Evolutionary conservation across 208 protist genomes (phyloP), one percentile per base, ranked within the genome.

Genomic region (Trypanosoma boissoni): DNA sequence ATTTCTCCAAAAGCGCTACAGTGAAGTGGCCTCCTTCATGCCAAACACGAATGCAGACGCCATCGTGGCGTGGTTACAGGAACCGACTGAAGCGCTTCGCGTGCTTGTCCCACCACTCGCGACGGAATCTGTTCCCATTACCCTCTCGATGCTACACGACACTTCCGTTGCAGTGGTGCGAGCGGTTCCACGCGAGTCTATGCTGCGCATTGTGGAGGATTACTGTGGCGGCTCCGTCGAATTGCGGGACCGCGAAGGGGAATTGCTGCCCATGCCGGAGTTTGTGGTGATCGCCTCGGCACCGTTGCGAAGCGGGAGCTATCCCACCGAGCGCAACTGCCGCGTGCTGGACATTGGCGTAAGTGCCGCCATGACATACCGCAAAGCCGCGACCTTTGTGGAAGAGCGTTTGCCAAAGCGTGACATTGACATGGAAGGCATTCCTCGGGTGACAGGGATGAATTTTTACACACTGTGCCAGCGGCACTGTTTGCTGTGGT

Each of bases 401-500:
- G 52, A 77, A 29, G 73, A 73, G n/a, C 62, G 68, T 24, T 50
- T 83, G n/a, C 74, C 78, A 1, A 66, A 65, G 29, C 57, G 32
- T 3, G 73, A 90, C 50, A 23, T 56, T 5, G 80, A 60, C 34
- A 86, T 91, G 74, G 39, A 21, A 32, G 56, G 12, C 0, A 27
- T 90, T 39, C 62, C 64, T 3, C 51, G 81, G 51, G 49, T 81
- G 16, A 83, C 80, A 18, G 50, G 75, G 21, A 68, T 67, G 31
- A 67, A 49, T 54, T 88, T 90, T 53, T 78, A 75, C 37, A 56
- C 84, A 23, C 46, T 89, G 2, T 94, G 87, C 64, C 54, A 64
- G 14, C 41, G 73, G 45, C 84, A 91, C 58, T 94, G 87, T 60
- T 23, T 91, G 14, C 18, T 94, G 20, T 94, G 78, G 81, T 46